A percentile compares a stretch with the other conserved stretches of the same genome.
These are phyloP conservation scores for Penicillium polonicum DNA, from an alignment of 2,329 filamentous ascomycete species.

Conservation along the genomic window DNA sequence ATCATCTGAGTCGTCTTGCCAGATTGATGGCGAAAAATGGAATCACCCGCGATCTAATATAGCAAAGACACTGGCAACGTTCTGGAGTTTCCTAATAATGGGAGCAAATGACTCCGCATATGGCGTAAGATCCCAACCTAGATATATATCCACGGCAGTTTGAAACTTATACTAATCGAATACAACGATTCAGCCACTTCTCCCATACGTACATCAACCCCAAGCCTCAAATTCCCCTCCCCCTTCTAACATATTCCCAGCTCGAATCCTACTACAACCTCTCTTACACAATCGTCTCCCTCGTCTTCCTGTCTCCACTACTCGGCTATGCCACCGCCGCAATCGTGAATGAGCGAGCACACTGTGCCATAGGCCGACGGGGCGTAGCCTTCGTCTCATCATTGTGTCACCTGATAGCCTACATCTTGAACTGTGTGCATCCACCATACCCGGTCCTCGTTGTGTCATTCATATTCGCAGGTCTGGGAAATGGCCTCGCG, in stretches of 20 bases:
- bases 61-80: slow-evolving; percentile 50
- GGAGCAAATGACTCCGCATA: slow-evolving; percentile 58
- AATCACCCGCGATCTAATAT: slow-evolving; percentile 37
- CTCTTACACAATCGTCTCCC: slow-evolving; percentile 43
- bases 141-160: too few relatives aligned
- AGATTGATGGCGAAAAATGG: slow-evolving; percentile 8
- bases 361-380: slow-evolving; percentile 59
- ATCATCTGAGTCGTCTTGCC: not conserved
- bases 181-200: not conserved
- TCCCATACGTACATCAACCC: slow-evolving; percentile 2
- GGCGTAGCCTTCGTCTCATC: slow-evolving; percentile 68
- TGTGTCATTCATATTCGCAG: slow-evolving; percentile 63
- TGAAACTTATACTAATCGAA: not conserved
- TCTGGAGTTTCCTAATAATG: slow-evolving; percentile 56
- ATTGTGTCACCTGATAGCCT: slow-evolving; percentile 29
- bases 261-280: slow-evolving; percentile 47
- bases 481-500: slow-evolving; percentile 67
- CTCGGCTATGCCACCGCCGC: slow-evolving; percentile 50
- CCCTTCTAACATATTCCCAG: slow-evolving; percentile 37
- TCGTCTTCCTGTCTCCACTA: slow-evolving; percentile 52
- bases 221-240: not conserved
- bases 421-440: slow-evolving; percentile 58
- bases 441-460: slow-evolving; percentile 68
- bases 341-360: slow-evolving; percentile 45
- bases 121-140: slow-evolving; percentile 37